Evolutionary conservation across 768 basidiomycete genomes (phyloP).

Genomic region (Lactifluus piperatus): DNA sequence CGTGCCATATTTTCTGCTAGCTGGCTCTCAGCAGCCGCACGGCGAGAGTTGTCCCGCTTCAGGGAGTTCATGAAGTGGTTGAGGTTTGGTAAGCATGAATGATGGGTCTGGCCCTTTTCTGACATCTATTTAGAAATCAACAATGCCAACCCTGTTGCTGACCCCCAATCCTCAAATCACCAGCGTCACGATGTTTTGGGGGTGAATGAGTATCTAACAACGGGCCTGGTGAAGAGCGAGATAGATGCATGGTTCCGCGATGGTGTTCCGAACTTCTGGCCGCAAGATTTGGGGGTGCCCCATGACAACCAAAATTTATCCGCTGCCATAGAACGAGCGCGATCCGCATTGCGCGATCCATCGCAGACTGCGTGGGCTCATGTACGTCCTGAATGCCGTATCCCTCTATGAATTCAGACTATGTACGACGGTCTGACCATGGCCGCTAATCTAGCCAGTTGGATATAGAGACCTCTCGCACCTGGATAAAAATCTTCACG

Average conservation of each 20-base stretch:
- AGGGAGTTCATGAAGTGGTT: slow-evolving; percentile 75
- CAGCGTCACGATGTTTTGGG: slow-evolving; percentile 67
- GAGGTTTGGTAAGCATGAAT: slow-evolving; percentile 49
- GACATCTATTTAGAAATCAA: slow-evolving; percentile 34
- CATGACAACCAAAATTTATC: slow-evolving; percentile 29
- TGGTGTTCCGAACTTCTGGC: slow-evolving; percentile 43
- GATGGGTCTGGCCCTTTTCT: neutral
- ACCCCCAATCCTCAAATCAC: slow-evolving; percentile 35
- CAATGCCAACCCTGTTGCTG: slow-evolving; percentile 44
- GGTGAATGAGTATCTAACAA: slow-evolving; percentile 71
- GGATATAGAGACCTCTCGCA: slow-evolving; percentile 43
- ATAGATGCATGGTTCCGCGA: slow-evolving; percentile 80
- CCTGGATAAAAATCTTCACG: slow-evolving; percentile 62
- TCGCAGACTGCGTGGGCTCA: slow-evolving; percentile 41
- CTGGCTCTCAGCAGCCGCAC: slow-evolving; percentile 60
- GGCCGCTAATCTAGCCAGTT: slow-evolving; percentile 33
- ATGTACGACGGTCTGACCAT: too few relatives aligned
- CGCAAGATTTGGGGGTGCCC: slow-evolving; percentile 41
- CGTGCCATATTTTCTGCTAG: slow-evolving; percentile 54
- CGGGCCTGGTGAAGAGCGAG: slow-evolving; percentile 55
- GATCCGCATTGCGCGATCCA: slow-evolving; percentile 38
- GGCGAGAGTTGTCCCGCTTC: slow-evolving; percentile 63
- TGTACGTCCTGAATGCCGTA: slow-evolving; percentile 33
- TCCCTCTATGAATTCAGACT: slow-evolving; percentile 7
- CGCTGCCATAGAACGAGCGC: slow-evolving; percentile 40